These are phyloP conservation scores for Carex scoparia DNA, from an alignment of 176 grass and related monocot species.

Conservation along the genomic window DNA sequence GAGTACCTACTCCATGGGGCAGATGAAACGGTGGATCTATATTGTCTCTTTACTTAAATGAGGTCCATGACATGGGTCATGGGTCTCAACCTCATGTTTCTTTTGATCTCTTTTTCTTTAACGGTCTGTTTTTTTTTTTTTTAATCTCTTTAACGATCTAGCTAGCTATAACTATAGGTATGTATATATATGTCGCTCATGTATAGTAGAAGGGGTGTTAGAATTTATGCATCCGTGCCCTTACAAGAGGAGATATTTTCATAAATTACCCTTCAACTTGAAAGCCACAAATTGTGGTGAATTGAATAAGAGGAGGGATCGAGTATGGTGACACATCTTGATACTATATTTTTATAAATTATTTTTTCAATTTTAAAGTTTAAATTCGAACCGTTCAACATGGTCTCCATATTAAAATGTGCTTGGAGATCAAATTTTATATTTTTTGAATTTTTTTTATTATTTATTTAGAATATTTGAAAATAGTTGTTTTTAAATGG, in stretches of 20 bases:
- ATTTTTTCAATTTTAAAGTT: too few relatives aligned
- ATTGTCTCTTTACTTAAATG: background rate
- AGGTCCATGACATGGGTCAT: background rate
- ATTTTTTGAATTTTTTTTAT: too few relatives aligned
- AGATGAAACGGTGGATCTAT: constrained; percentile 18
- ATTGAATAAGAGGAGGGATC: too few relatives aligned
- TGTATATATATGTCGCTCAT: background rate
- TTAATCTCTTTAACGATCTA: background rate
- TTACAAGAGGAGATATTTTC: background rate
- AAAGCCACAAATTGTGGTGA: background rate
- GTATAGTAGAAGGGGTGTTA: background rate
- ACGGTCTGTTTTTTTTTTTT: background rate
- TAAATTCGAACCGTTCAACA: too few relatives aligned
- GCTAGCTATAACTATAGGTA: background rate
- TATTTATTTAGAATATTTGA: too few relatives aligned
- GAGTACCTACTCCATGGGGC: background rate
- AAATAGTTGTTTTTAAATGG: too few relatives aligned
- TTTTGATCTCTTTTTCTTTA: constrained; percentile 1
- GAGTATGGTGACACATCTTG: too few relatives aligned
- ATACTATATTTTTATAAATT: too few relatives aligned
- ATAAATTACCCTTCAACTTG: background rate
- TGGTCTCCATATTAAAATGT: too few relatives aligned
- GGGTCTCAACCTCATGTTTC: background rate
- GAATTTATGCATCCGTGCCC: background rate
- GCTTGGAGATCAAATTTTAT: too few relatives aligned